A percentile compares a stretch with the other conserved stretches of the same genome.
Conservation (phyloP, 2,329 filamentous ascomycete genomes). For the Pseudocercospora ulei region DNA sequence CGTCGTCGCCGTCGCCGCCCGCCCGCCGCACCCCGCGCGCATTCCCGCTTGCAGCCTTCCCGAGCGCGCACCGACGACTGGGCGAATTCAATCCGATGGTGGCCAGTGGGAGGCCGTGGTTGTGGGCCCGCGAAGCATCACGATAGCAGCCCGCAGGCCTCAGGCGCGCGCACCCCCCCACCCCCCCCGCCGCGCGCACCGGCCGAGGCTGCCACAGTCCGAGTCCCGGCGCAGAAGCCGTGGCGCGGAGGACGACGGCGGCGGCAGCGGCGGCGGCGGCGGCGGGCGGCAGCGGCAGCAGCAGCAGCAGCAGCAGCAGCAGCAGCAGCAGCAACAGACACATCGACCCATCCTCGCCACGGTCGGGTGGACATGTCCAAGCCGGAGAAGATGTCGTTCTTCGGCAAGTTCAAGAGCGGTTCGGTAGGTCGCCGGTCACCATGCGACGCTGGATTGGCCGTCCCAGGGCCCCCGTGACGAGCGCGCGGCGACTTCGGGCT, state of each 20-base stretch:
- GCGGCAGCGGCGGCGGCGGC: too few species aligned
- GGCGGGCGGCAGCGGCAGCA: too few species aligned
- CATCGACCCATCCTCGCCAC: neutral
- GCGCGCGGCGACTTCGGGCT: slow-evolving; percentile 13
- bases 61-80: neutral
- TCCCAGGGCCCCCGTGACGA: slow-evolving; percentile 2
- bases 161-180: slow-evolving; percentile 1
- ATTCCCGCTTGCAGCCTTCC: neutral
- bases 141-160: slow-evolving; percentile 8
- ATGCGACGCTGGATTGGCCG: slow-evolving; percentile 7
- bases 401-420: slow-evolving; percentile 46
- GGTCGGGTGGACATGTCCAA: neutral
- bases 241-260: slow-evolving; percentile 8
- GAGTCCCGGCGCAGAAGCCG: slow-evolving; percentile 11
- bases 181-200: neutral
- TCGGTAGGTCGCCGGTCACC: slow-evolving; percentile 36
- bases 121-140: slow-evolving; percentile 16
- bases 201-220: neutral
- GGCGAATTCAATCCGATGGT: slow-evolving; percentile 14
- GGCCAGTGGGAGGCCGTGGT: slow-evolving; percentile 11
- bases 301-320: too few species aligned
- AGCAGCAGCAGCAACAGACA: neutral
- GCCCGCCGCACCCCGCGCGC: slow-evolving; percentile 1
- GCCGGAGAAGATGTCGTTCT: slow-evolving; percentile 44
- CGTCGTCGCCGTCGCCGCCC: slow-evolving; percentile 6